Evolutionary conservation across 768 basidiomycete genomes (phyloP).

Genomic region (Calocybe cyanea): DNA sequence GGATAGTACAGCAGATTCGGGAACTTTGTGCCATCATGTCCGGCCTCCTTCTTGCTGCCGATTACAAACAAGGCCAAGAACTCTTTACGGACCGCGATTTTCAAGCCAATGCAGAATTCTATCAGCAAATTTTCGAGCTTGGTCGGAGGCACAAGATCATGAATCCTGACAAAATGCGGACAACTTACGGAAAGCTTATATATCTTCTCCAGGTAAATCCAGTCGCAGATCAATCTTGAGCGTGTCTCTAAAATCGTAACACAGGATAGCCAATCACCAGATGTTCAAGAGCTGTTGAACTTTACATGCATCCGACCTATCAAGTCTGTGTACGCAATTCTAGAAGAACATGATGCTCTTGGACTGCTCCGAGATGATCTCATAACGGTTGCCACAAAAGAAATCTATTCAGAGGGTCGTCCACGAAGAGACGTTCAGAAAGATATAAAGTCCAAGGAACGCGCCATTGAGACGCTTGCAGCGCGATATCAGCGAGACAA

Average conservation of each 20-base stretch:
- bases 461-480: conserved; percentile 76
- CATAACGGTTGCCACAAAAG: conserved; percentile 72
- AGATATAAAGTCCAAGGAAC: conserved; percentile 82
- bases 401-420: conserved; percentile 73
- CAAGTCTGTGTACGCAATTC: conserved; percentile 64
- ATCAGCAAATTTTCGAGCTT: conserved; percentile 76
- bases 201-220: conserved; percentile 71
- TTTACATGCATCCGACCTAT: conserved; percentile 80
- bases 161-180: conserved; percentile 91
- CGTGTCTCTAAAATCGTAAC: conserved; percentile 22
- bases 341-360: conserved; percentile 62
- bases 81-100: conserved; percentile 82
- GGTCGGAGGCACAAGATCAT: conserved; percentile 86
- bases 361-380: conserved; percentile 76
- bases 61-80: conserved; percentile 88
- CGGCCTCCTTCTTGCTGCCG: conserved; percentile 74
- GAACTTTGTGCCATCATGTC: conserved; percentile 88
- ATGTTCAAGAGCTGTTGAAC: conserved; percentile 74
- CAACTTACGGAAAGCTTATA: conserved; percentile 83
- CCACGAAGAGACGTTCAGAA: conserved; percentile 75
- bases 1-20: conserved; percentile 82
- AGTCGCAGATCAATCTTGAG: conserved; percentile 8
- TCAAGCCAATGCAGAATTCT: conserved; percentile 74
- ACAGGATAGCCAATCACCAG: conserved; percentile 81
- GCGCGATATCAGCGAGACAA: conserved; percentile 54